Conservation (phyloP, 2,329 filamentous ascomycete species). For the Aspergillus brunneoviolaceus region DNA sequence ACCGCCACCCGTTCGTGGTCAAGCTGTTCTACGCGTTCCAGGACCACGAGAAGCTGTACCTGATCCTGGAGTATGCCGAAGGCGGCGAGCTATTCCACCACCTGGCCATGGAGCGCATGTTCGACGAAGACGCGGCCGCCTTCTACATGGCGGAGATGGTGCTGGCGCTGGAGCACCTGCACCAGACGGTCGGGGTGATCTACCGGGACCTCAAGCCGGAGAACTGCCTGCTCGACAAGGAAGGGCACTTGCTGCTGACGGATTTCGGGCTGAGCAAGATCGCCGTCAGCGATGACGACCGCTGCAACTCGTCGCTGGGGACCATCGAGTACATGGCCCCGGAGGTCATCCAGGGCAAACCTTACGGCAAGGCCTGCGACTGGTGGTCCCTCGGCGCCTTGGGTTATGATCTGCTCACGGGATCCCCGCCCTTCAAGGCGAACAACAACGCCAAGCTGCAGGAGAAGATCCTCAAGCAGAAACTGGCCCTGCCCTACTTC, state of each 20-base stretch:
- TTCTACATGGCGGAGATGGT: constrained; percentile 99
- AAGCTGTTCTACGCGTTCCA: constrained; percentile 99
- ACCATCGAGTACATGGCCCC: constrained; percentile 99
- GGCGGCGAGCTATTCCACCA: constrained; percentile 98
- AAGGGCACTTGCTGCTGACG: constrained; percentile 89
- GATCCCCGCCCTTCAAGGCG: constrained; percentile 84
- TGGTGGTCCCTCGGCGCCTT: constrained; percentile 98
- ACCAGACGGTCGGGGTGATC: constrained; percentile 87
- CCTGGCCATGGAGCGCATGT: constrained; percentile 90
- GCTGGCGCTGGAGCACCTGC: constrained; percentile 87
- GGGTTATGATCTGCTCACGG: constrained; percentile 88
- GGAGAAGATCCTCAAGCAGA: constrained; percentile 92
- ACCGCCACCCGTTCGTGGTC: constrained; percentile 94
- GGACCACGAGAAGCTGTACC: constrained; percentile 93
- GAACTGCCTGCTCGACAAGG: constrained; percentile 88
- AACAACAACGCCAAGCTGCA: constrained; percentile 93
- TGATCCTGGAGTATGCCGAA: constrained; percentile 96
- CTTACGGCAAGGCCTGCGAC: constrained; percentile 92
- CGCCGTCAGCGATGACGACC: constrained; percentile 66
- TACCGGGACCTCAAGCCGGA: constrained; percentile 98
- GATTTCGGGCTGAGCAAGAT: constrained; percentile 98
- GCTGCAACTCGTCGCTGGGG: constrained; percentile 86
- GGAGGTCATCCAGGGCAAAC: constrained; percentile 82
- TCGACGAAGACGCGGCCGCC: constrained; percentile 79
- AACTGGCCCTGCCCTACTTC: constrained; percentile 85